Evolutionary conservation across 352 stramenopile genomes (phyloP).

Genomic region (Globisporangium emineosum): DNA sequence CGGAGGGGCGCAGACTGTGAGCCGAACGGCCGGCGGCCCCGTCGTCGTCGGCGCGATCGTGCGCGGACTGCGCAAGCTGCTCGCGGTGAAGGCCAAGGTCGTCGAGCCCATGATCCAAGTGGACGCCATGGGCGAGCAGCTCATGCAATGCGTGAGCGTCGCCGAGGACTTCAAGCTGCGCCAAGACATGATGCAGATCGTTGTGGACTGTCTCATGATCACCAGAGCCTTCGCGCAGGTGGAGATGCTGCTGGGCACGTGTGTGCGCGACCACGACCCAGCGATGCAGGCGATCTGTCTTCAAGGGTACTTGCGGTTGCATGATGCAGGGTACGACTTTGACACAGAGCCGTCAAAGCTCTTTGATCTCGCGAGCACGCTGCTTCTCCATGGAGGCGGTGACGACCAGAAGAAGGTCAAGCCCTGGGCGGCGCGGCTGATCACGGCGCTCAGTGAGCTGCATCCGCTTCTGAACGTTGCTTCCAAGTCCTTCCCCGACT

Average conservation of each 20-base stretch:
- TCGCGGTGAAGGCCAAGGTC: conserved; percentile 55
- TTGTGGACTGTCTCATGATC: conserved; percentile 63
- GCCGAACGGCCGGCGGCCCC: conserved; percentile 25
- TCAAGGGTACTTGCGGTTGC: conserved; percentile 45
- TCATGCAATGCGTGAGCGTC: conserved; percentile 74
- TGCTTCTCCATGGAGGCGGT: conserved; percentile 29
- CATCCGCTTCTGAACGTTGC: conserved; percentile 24
- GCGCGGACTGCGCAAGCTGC: conserved; percentile 48
- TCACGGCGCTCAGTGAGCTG: conserved; percentile 24
- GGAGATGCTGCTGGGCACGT: conserved; percentile 42
- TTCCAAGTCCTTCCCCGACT: conserved; percentile 22
- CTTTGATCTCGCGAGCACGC: conserved; percentile 32
- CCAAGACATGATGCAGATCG: conserved; percentile 68
- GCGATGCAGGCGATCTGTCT: conserved; percentile 57
- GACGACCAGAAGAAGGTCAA: conserved; percentile 16
- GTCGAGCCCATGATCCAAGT: conserved; percentile 82
- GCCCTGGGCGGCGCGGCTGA: conserved; percentile 30
- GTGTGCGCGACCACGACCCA: conserved; percentile 53
- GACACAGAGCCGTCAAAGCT: conserved; percentile 15
- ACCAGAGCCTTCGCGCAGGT: conserved; percentile 35
- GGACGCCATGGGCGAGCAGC: conserved; percentile 74
- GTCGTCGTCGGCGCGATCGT: conserved; percentile 72
- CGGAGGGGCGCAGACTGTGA: neutral
- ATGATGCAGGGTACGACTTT: conserved; percentile 34
- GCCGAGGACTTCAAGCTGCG: conserved; percentile 74